phyloP scores from a whole-genome alignment of 768 basidiomycete genomes.

The Trametes gibbosa region DNA sequence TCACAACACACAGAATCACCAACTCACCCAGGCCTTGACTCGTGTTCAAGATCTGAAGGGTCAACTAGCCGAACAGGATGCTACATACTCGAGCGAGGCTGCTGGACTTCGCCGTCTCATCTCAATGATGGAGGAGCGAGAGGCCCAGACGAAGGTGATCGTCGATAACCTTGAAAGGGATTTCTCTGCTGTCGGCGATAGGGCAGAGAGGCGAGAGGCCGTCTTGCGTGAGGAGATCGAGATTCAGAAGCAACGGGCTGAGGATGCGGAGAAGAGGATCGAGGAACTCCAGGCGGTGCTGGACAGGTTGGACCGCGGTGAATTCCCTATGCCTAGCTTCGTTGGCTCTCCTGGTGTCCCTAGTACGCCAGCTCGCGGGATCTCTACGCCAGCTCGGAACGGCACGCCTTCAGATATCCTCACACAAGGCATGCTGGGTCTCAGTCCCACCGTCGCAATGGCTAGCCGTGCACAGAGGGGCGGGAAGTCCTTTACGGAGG shows the following conservation, averaged over 20 bases:
- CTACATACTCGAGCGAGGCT: constrained; percentile 76
- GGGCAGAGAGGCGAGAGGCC: constrained; percentile 65
- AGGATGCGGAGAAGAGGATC: constrained; percentile 67
- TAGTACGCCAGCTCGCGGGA: constrained; percentile 31
- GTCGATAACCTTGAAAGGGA: constrained; percentile 83
- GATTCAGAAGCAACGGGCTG: constrained; percentile 64
- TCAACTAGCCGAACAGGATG: constrained; percentile 82
- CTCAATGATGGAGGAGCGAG: constrained; percentile 82
- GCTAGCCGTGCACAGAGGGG: constrained; percentile 76
- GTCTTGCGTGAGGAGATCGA: constrained; percentile 68
- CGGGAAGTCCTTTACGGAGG: constrained; percentile 90
- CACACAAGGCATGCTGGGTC: constrained; percentile 57
- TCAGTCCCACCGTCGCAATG: constrained; percentile 88
- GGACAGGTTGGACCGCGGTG: constrained; percentile 68
- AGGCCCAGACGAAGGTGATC: constrained; percentile 78
- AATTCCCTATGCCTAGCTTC: constrained; percentile 55
- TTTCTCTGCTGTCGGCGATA: constrained; percentile 71
- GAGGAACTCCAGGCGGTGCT: constrained; percentile 74
- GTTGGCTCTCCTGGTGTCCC: constrained; percentile 22
- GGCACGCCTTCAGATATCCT: constrained; percentile 41
- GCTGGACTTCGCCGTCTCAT: constrained; percentile 73
- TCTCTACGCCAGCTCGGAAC: constrained; percentile 42
- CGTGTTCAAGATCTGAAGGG: constrained; percentile 74
- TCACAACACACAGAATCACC: constrained; percentile 67
- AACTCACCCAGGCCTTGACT: constrained; percentile 73